These are phyloP conservation scores for Penicillium sp. DNA, from an alignment of 2,329 filamentous ascomycete genomes.

Conservation along the genomic window DNA sequence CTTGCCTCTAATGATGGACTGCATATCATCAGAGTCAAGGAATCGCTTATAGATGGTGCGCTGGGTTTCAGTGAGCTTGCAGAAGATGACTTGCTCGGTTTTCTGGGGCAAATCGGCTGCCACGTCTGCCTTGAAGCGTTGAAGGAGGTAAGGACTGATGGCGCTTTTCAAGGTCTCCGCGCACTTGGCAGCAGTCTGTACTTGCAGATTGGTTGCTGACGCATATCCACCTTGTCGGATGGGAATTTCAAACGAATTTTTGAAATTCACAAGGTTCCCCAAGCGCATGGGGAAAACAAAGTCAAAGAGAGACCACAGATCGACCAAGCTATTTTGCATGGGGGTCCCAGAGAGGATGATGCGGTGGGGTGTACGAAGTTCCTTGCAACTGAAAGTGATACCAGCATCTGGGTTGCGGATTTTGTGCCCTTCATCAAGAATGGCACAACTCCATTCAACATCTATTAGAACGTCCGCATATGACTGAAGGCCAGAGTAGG, in stretches of 20 bases:
- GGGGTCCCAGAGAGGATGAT: slow-evolving; percentile 95
- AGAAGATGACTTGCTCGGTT: slow-evolving; percentile 94
- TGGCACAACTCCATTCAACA: slow-evolving; percentile 88
- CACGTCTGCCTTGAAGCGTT: slow-evolving; percentile 91
- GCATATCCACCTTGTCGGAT: slow-evolving; percentile 93
- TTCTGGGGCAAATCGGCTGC: slow-evolving; percentile 93
- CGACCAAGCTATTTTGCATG: slow-evolving; percentile 94
- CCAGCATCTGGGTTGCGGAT: slow-evolving; percentile 95
- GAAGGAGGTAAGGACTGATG: slow-evolving; percentile 89
- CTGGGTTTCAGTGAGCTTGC: slow-evolving; percentile 82
- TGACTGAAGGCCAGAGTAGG: slow-evolving; percentile 92
- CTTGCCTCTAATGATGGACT: slow-evolving; percentile 74
- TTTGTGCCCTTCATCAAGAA: slow-evolving; percentile 96
- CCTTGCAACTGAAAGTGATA: slow-evolving; percentile 94
- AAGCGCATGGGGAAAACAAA: slow-evolving; percentile 97
- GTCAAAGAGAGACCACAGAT: slow-evolving; percentile 96
- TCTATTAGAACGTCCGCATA: slow-evolving; percentile 82
- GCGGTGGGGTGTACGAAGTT: slow-evolving; percentile 84
- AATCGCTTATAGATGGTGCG: slow-evolving; percentile 80
- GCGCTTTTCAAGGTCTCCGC: slow-evolving; percentile 92
- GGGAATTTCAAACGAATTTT: slow-evolving; percentile 88
- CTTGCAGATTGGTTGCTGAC: slow-evolving; percentile 90
- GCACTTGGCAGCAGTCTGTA: slow-evolving; percentile 92
- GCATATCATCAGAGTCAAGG: slow-evolving; percentile 80
- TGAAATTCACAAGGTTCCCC: slow-evolving; percentile 87